These are phyloP conservation scores for Sporothrix luriei DNA, from an alignment of 2,329 filamentous ascomycete genomes.

Conservation along the genomic window DNA sequence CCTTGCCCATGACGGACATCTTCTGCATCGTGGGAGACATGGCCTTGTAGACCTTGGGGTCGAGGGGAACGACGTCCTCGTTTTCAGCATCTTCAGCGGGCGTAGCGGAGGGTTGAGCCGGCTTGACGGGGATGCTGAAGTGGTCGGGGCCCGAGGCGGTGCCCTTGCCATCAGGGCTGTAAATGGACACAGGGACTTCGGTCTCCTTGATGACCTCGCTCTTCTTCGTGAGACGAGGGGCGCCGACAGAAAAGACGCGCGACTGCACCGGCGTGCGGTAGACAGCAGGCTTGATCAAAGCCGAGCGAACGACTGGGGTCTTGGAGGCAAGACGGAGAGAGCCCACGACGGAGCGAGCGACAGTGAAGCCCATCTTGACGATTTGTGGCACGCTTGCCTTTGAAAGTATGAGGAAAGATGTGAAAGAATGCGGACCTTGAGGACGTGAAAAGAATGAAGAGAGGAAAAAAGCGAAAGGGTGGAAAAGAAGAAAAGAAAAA, in stretches of 20 bases:
- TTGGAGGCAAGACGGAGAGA: slow-evolving; percentile 41
- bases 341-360: slow-evolving; percentile 40
- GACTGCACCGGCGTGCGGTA: slow-evolving; percentile 31
- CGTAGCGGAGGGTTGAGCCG: slow-evolving; percentile 7
- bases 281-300: slow-evolving; percentile 34
- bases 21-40: slow-evolving; percentile 68
- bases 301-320: slow-evolving; percentile 38
- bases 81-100: slow-evolving; percentile 46
- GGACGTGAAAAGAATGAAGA: not conserved
- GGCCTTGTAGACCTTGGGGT: slow-evolving; percentile 55
- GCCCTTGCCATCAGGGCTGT: slow-evolving; percentile 53
- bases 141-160: slow-evolving; percentile 50
- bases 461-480: not conserved
- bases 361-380: slow-evolving; percentile 38
- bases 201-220: slow-evolving; percentile 58
- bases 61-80: slow-evolving; percentile 57
- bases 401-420: slow-evolving; percentile 1
- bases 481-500: not conserved
- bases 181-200: slow-evolving; percentile 60
- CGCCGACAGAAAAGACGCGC: slow-evolving; percentile 45
- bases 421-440: not conserved
- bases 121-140: slow-evolving; percentile 57
- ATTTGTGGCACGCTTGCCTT: slow-evolving; percentile 2
- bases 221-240: slow-evolving; percentile 44
- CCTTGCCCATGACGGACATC: slow-evolving; percentile 70